phyloP scores from a whole-genome alignment of 2,329 filamentous ascomycete species.

The Phialemoniopsis sp. region DNA sequence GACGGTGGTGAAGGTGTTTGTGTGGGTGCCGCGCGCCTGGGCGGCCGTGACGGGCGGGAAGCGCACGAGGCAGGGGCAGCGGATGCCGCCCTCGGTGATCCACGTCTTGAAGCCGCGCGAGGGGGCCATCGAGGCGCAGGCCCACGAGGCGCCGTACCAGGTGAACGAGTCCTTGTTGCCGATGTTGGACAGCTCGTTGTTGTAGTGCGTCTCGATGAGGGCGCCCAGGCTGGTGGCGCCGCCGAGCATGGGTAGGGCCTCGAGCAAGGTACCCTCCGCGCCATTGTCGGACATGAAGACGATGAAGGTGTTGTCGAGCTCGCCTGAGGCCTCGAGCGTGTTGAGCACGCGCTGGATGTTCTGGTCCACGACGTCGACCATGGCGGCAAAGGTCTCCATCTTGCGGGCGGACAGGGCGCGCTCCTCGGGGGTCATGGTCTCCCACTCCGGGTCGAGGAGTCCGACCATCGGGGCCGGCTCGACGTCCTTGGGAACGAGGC shows the following conservation, averaged over 20 bases:
- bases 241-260: slow-evolving; percentile 12
- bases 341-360: slow-evolving; percentile 56
- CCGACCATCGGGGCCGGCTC: slow-evolving; percentile 45
- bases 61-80: slow-evolving; percentile 40
- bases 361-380: slow-evolving; percentile 58
- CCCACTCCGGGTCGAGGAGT: slow-evolving; percentile 42
- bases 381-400: slow-evolving; percentile 60
- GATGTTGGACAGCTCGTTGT: slow-evolving; percentile 52
- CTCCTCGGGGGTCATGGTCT: slow-evolving; percentile 38
- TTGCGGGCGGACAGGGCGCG: slow-evolving; percentile 41
- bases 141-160: slow-evolving; percentile 54
- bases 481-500: slow-evolving; percentile 47
- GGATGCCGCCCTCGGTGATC: slow-evolving; percentile 42
- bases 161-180: slow-evolving; percentile 48
- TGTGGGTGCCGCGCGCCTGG: slow-evolving; percentile 28
- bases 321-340: slow-evolving; percentile 48
- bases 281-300: slow-evolving; percentile 59
- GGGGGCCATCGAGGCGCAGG: slow-evolving; percentile 22
- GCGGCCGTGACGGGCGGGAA: slow-evolving; percentile 8
- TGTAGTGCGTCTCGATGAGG: slow-evolving; percentile 43
- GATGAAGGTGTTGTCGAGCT: slow-evolving; percentile 60
- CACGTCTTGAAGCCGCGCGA: slow-evolving; percentile 22
- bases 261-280: slow-evolving; percentile 18
- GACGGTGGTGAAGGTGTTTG: slow-evolving; percentile 44
- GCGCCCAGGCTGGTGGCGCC: slow-evolving; percentile 17